phyloP scores from a whole-genome alignment of 2,329 filamentous ascomycete species.

The Lojkania enalia region DNA sequence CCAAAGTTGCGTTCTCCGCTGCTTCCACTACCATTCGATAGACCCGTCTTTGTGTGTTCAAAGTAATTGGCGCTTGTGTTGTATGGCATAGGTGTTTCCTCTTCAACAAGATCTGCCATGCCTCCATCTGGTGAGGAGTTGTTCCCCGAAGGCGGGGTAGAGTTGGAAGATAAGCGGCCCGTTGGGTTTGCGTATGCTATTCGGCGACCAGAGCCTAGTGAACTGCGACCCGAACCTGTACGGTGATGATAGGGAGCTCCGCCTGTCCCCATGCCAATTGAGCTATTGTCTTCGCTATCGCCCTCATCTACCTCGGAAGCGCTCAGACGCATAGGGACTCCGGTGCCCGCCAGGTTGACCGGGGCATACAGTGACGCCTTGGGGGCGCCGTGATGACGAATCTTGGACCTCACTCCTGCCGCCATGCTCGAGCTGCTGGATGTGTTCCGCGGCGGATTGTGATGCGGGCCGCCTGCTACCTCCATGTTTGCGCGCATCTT shows the following conservation, averaged over 20 bases:
- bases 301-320: conserved; percentile 94
- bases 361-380: conserved; percentile 78
- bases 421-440: conserved; percentile 44
- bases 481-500: conserved; percentile 85
- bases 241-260: conserved; percentile 62
- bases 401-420: conserved; percentile 74
- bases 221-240: conserved; percentile 75
- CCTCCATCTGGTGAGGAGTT: conserved; percentile 39
- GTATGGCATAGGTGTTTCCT: conserved; percentile 50
- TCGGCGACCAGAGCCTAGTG: conserved; percentile 50
- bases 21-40: conserved; percentile 46
- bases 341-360: conserved; percentile 73
- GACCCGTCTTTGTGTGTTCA: conserved; percentile 45
- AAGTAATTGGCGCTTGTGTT: conserved; percentile 49
- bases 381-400: conserved; percentile 81
- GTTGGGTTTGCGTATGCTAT: conserved; percentile 45
- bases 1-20: conserved; percentile 57
- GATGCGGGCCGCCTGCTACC: conserved; percentile 65
- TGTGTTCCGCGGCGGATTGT: conserved; percentile 39
- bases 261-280: conserved; percentile 25
- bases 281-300: conserved; percentile 71
- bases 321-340: conserved; percentile 87
- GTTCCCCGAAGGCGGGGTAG: conserved; percentile 58
- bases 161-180: conserved; percentile 55
- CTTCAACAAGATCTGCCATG: conserved; percentile 45